Evolutionary conservation across 2,329 filamentous ascomycete species (phyloP).

Genomic region (Diaporthe citri): DNA sequence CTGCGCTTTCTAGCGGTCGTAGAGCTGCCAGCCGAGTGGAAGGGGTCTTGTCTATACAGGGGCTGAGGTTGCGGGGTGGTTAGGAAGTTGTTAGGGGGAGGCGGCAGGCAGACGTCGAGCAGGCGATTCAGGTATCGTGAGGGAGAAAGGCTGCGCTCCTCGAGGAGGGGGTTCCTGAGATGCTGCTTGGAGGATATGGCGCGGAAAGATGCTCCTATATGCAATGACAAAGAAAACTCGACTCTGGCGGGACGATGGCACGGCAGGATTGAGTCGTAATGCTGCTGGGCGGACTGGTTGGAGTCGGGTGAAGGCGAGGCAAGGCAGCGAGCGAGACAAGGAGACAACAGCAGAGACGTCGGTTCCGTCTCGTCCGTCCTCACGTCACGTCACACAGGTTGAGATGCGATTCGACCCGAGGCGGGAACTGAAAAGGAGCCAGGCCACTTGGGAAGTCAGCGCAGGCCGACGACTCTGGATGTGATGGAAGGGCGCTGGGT

Average conservation of each 20-base stretch:
- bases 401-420: neutral
- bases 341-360: slow-evolving; percentile 27
- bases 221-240: slow-evolving; percentile 36
- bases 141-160: slow-evolving; percentile 18
- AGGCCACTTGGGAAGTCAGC: slow-evolving; percentile 14
- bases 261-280: slow-evolving; percentile 30
- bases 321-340: slow-evolving; percentile 15
- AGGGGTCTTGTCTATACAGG: slow-evolving; percentile 6
- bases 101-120: slow-evolving; percentile 19
- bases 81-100: neutral
- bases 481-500: slow-evolving; percentile 27
- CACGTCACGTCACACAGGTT: slow-evolving; percentile 24
- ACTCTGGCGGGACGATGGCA: slow-evolving; percentile 21
- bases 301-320: slow-evolving; percentile 4
- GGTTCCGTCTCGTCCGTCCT: slow-evolving; percentile 3
- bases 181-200: neutral
- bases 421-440: slow-evolving; percentile 9
- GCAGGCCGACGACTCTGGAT: slow-evolving; percentile 28
- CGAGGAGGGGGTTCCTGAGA: slow-evolving; percentile 7
- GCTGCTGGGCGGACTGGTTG: slow-evolving; percentile 27
- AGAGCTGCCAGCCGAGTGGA: slow-evolving; percentile 1
- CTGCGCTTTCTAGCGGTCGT: neutral
- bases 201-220: slow-evolving; percentile 37
- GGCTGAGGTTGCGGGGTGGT: slow-evolving; percentile 4
- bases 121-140: slow-evolving; percentile 18